Base-by-base conservation (phyloP, 176 grass and related monocot species). In the Rhynchospora tenuis region DNA sequence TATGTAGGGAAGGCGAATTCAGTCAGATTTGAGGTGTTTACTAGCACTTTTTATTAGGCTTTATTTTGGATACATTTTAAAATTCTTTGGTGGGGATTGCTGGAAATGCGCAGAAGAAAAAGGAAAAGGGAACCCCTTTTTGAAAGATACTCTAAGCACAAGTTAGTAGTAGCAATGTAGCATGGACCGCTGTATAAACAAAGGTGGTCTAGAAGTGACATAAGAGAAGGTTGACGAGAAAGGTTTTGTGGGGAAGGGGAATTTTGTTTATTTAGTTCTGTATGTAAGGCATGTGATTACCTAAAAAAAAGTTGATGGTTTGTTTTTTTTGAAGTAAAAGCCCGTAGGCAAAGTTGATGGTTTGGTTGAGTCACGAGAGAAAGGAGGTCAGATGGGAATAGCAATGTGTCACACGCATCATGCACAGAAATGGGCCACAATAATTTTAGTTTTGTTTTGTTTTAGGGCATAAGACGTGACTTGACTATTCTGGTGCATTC, bases 1-100 rank as follows among this genome's bases (percentile, higher is more conserved):
- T 91, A 44, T 92, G 94, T 61, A 84, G 83, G 66, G 92, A 92
- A 38, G 91, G 90, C 73, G 88, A 91, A 71, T 78, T 88, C 70
- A 88, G 85, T 46, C 86, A 89, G 81, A 72, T 85, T 84, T 91
- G 33, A 86, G 81, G 54, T 51, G 42, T 63, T 14, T n/a, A 24
- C 57, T 62, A 22, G 78, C 57, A 61, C 29, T 46, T 64, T 64
- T 81, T 56, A 42, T 56, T 62, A 20, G 9, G 4, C 15, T 80
- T 59, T 80, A 15, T 60, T 80, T 80, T 61, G 43, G 57, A 80
- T 60, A 23, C 20, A 62, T 23, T 60, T 61, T 81, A 46, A 45
- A 81, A 43, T 80, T 61, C 8, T 80, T 62, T 61, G 55, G 55
- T 60, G 52, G 77, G 55, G 55, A 28, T 63, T 24, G 14, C 19